Conservation (phyloP, 139 green algal genomes). For the Chlorella sp. region DNA sequence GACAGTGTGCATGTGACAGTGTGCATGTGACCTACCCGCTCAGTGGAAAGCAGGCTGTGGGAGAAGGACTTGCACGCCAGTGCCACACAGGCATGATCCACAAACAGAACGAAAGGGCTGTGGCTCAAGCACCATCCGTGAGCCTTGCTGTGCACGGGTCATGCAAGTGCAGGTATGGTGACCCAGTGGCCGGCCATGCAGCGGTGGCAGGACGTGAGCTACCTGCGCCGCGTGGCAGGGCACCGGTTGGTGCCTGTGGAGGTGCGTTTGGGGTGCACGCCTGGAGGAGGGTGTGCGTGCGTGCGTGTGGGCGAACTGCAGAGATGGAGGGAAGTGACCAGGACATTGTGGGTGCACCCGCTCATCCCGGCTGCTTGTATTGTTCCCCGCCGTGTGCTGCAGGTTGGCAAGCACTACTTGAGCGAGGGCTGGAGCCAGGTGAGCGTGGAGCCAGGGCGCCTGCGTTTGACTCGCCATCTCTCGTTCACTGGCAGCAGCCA, state of each 20-base stretch:
- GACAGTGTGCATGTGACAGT: background rate
- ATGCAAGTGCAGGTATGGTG: slow-evolving; percentile 35
- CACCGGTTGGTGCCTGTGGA: slow-evolving; percentile 77
- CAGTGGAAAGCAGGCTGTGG: background rate
- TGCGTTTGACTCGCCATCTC: too few relatives aligned
- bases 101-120: background rate
- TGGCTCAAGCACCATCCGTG: background rate
- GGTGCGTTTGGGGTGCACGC: too few relatives aligned
- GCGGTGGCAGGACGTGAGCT: slow-evolving; percentile 59
- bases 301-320: too few relatives aligned
- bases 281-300: too few relatives aligned
- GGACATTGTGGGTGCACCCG: too few relatives aligned
- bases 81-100: background rate
- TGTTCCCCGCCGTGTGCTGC: too few relatives aligned
- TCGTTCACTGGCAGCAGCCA: too few relatives aligned
- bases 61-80: background rate
- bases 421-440: slow-evolving; percentile 73
- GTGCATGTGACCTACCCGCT: background rate
- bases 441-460: too few relatives aligned
- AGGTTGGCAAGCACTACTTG: slow-evolving; percentile 78
- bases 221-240: slow-evolving; percentile 65
- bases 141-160: background rate
- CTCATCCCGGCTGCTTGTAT: too few relatives aligned
- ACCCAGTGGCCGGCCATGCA: slow-evolving; percentile 73
- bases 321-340: too few relatives aligned